A percentile compares a stretch with the other conserved stretches of the same genome.
Evolutionary conservation across 148 eudicot species (phyloP).

Genomic region (Rhododendron simsii): DNA sequence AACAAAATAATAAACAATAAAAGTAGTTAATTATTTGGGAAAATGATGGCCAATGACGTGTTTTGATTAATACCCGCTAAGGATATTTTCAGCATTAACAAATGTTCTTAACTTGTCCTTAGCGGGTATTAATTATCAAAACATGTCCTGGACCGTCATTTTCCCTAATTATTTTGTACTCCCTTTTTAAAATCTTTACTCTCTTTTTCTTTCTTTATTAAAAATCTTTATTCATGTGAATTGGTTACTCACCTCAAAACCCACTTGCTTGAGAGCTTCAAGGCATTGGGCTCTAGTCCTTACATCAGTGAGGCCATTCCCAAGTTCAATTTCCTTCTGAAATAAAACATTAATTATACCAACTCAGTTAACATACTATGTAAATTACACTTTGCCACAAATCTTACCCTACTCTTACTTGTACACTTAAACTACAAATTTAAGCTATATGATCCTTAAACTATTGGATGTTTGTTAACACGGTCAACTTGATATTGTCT

Average conservation of each 20-base stretch:
- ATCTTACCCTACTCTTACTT: neutral
- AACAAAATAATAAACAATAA: neutral
- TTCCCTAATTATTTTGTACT: neutral
- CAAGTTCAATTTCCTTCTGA: slow-evolving; percentile 89
- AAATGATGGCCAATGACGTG: no score
- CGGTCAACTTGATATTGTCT: neutral
- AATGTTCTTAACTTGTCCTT: no score
- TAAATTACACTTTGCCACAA: neutral
- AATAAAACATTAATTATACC: neutral
- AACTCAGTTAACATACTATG: neutral
- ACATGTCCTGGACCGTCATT: no score
- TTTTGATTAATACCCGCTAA: no score
- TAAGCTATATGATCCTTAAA: neutral
- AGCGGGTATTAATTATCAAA: no score
- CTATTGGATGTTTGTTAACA: neutral
- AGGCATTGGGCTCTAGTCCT: slow-evolving; percentile 69
- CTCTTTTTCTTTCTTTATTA: no score
- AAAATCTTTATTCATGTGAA: neutral
- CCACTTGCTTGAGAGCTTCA: slow-evolving; percentile 85
- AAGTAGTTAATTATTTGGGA: neutral
- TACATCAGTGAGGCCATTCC: slow-evolving; percentile 94
- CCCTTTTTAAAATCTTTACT: neutral
- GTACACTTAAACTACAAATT: neutral
- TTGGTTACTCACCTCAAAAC: slow-evolving; percentile 68
- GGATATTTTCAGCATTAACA: no score